Percentiles rank a stretch among this genome's conserved stretches.
These are phyloP conservation scores for Paulownia fortunei DNA, from an alignment of 257 asterid species.

Conservation along the genomic window DNA sequence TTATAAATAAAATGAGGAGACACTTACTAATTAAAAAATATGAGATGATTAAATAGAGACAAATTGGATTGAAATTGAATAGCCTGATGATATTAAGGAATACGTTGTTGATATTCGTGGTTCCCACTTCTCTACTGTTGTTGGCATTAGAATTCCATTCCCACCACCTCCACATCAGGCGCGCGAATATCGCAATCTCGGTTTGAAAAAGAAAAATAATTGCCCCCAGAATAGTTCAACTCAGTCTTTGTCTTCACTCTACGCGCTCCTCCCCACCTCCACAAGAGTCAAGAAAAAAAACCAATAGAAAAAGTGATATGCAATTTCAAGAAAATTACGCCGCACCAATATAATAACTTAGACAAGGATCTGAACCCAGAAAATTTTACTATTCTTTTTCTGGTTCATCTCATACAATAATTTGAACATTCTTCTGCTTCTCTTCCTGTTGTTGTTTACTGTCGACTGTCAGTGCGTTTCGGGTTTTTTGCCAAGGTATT, in stretches of 20 bases:
- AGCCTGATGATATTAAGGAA: background rate
- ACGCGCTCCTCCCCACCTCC: constrained; percentile 38
- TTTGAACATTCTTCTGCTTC: constrained; percentile 33
- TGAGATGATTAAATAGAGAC: constrained; percentile 9
- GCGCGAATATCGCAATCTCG: constrained; percentile 59
- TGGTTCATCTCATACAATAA: background rate
- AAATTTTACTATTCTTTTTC: background rate
- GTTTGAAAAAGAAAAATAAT: constrained; percentile 32
- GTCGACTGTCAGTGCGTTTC: constrained; percentile 19
- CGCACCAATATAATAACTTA: constrained; percentile 11
- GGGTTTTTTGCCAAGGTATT: constrained; percentile 26
- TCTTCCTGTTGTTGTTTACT: constrained; percentile 6
- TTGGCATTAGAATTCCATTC: background rate
- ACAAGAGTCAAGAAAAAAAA: constrained; percentile 33
- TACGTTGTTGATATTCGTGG: constrained; percentile 22
- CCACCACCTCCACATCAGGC: constrained; percentile 27
- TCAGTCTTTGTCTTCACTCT: constrained; percentile 33
- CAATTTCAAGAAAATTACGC: constrained; percentile 11
- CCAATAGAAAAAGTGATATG: background rate
- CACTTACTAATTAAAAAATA: background rate
- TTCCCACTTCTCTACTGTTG: constrained; percentile 15
- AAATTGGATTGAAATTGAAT: background rate
- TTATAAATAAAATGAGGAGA: background rate
- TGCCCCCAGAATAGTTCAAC: constrained; percentile 15
- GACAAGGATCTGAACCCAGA: background rate